phyloP scores from a whole-genome alignment of 225 moss, liverwort and hornwort species.

The Rhytidiadelphus loreus region DNA sequence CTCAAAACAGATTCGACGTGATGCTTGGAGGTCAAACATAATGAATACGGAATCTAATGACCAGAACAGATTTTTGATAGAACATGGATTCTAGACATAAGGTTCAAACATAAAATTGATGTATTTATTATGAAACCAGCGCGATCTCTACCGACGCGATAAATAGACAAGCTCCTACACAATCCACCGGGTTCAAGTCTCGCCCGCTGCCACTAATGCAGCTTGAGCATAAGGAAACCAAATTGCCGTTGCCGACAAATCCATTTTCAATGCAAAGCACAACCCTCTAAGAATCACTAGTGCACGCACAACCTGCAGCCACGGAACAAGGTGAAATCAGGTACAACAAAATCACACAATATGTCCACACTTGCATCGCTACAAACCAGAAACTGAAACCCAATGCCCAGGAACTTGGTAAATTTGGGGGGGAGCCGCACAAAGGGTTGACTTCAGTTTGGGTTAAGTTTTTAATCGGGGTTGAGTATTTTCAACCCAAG shows the following conservation, averaged over 20 bases:
- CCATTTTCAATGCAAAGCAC: constrained; percentile 84
- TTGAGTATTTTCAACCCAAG: background rate
- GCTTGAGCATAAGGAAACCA: constrained; percentile 74
- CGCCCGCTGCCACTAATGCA: constrained; percentile 26
- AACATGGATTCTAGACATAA: background rate
- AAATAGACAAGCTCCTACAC: background rate
- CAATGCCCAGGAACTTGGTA: background rate
- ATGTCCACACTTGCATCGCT: background rate
- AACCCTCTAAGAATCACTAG: constrained; percentile 86
- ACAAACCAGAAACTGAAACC: background rate
- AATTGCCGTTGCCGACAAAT: constrained; percentile 70
- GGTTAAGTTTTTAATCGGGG: too few relatives aligned
- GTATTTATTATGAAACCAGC: background rate
- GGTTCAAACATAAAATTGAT: background rate
- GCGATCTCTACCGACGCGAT: background rate
- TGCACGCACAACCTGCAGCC: constrained; percentile 75
- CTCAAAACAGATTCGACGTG: background rate
- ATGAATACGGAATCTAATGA: background rate
- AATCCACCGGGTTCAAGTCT: background rate
- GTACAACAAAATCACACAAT: background rate
- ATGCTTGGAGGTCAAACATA: background rate
- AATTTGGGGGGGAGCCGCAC: background rate
- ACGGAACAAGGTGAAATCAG: background rate
- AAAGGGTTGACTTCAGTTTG: background rate
- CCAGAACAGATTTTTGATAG: background rate